Evolutionary conservation across 78 protist species (phyloP).

Genomic region (Dictyostelium brefeldianum): DNA sequence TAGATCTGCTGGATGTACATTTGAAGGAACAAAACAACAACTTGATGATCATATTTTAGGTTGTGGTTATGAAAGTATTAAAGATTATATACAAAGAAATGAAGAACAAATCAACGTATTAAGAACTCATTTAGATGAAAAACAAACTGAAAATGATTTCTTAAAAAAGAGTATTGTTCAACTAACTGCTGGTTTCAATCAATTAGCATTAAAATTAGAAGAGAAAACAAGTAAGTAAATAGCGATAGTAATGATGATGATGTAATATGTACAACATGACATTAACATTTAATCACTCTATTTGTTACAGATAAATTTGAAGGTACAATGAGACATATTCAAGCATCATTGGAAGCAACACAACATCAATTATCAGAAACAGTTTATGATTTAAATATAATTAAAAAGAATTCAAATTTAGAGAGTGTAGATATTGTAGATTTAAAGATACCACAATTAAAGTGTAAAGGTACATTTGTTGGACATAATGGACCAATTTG

Average conservation of each 20-base stretch:
- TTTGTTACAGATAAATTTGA: constrained; percentile 40
- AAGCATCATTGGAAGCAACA: constrained; percentile 71
- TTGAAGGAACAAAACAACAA: constrained; percentile 74
- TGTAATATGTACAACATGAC: neutral
- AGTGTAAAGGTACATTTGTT: constrained; percentile 77
- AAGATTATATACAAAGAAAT: constrained; percentile 60
- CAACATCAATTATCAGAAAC: constrained; percentile 65
- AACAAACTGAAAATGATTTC: constrained; percentile 37
- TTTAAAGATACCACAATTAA: constrained; percentile 69
- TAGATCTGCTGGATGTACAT: constrained; percentile 72
- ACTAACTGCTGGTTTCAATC: constrained; percentile 45
- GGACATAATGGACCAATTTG: constrained; percentile 86
- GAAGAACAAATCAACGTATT: constrained; percentile 60
- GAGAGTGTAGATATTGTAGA: constrained; percentile 65
- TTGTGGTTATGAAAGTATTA: constrained; percentile 74
- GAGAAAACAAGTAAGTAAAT: constrained; percentile 38
- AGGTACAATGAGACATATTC: constrained; percentile 58
- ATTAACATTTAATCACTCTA: neutral
- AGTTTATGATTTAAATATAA: neutral
- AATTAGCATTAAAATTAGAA: constrained; percentile 44
- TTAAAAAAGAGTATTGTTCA: constrained; percentile 53
- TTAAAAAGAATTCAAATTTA: constrained; percentile 66
- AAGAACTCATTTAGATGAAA: constrained; percentile 32
- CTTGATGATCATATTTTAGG: constrained; percentile 62
- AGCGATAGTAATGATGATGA: too few relatives aligned